Evolutionary conservation across 371 early-diverging fungal genomes (phyloP), one percentile per base, ranked within the genome.

Genomic region (Choanephora cucurbitarum): DNA sequence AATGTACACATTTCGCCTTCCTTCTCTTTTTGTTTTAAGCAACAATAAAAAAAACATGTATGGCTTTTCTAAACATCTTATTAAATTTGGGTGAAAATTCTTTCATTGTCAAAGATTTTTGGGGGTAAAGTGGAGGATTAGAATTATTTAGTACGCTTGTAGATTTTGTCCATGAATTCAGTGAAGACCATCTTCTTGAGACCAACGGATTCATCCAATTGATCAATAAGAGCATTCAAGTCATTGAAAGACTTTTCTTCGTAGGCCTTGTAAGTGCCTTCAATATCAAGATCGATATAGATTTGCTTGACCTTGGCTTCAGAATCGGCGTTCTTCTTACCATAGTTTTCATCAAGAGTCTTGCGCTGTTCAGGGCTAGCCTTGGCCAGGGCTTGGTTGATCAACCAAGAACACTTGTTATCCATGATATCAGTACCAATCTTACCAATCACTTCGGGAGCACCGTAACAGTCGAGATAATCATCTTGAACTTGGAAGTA

Each of bases 401-500:
- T 87, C 63, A 97, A 81, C 98, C 98, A 99, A 32, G 94, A 93
- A 75, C 98, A 97, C 84, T 99, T 99, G 88, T 95, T 96, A 72
- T 97, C 98, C 77, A 94, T 87, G 49, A 99, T 96, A 73, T 99
- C 99, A 28, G 98, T 99, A 48, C 97, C 97, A 62, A 98, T 92
- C 84, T 99, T 99, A 68, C 97, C 97, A 69, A 96, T 96, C 28
- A 90, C 80, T 55, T 83, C 88, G 9, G 98, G 97, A 28, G 85
- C 80, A 54, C 93, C 96, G 60, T 86, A 95, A 75, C 95, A 95
- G 75, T 96, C 95, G 64, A 97, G 75, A 65, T 91, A 97, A 69
- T 97, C 99, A 71, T 96, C 98, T 57, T 97, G 97, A 52, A 96
- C 86, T 77, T 97, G 98, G 89, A 97, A 97, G 70, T 96, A 97